Percentiles rank a stretch among this genome's conserved stretches.
phyloP scores from a whole-genome alignment of 805 yeast species.

The Candida sithepensis region DNA sequence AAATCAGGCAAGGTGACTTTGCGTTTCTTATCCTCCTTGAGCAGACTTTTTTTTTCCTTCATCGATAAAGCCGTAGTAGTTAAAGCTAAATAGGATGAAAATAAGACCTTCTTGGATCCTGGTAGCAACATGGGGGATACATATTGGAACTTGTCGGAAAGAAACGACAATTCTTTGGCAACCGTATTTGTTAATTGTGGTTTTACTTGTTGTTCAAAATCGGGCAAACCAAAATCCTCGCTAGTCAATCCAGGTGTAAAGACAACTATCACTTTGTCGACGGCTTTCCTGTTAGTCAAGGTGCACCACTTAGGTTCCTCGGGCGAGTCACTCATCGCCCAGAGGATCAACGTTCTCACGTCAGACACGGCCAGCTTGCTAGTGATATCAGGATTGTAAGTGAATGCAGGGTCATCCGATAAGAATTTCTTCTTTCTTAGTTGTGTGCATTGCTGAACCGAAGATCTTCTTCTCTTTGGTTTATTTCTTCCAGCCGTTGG shows the following conservation, averaged over 20 bases:
- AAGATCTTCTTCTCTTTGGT: slow-evolving; percentile 37
- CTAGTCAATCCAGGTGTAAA: slow-evolving; percentile 63
- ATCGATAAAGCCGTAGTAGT: slow-evolving; percentile 54
- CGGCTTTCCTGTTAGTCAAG: slow-evolving; percentile 42
- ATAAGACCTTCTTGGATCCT: slow-evolving; percentile 54
- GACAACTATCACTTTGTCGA: slow-evolving; percentile 55
- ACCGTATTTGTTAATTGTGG: slow-evolving; percentile 12
- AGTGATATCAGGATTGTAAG: slow-evolving; percentile 10
- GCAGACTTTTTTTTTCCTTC: slow-evolving; percentile 45
- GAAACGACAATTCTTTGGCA: slow-evolving; percentile 27
- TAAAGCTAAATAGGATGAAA: slow-evolving; percentile 54
- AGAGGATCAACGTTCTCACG: slow-evolving; percentile 44
- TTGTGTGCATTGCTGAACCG: slow-evolving; percentile 29
- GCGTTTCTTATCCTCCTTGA: slow-evolving; percentile 31
- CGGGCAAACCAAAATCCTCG: slow-evolving; percentile 37
- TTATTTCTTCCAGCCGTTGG: slow-evolving; percentile 22
- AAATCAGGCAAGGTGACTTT: slow-evolving; percentile 51
- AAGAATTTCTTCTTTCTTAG: slow-evolving; percentile 32
- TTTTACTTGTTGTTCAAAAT: slow-evolving; percentile 6
- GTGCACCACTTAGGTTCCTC: slow-evolving; percentile 47
- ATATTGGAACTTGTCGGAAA: slow-evolving; percentile 37
- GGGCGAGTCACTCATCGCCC: slow-evolving; percentile 37
- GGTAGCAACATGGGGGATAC: slow-evolving; percentile 57
- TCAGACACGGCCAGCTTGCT: slow-evolving; percentile 36
- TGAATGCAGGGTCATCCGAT: slow-evolving; percentile 22